Conservation (phyloP, 106 monocot species). For the Alisma plantagoaquatica region DNA sequence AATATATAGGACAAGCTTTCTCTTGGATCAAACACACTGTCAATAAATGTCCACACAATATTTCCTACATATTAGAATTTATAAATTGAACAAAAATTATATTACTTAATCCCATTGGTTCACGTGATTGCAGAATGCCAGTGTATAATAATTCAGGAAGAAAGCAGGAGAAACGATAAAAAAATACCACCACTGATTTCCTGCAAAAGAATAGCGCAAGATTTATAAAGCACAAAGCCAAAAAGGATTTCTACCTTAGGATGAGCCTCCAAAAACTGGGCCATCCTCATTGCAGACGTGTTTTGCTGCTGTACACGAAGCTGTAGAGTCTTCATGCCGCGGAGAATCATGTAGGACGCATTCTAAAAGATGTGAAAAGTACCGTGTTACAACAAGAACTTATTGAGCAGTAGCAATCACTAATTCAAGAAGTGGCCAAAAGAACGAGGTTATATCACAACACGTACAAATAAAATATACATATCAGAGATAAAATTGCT, state of each 20-base stretch:
- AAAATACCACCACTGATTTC: too few relatives aligned
- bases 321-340: constrained; percentile 97
- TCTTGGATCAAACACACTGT: too few relatives aligned
- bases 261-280: constrained; percentile 97
- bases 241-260: constrained; percentile 53
- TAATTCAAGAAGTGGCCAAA: not conserved
- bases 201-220: not conserved
- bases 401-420: not conserved
- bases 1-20: too few relatives aligned
- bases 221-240: not conserved
- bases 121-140: too few relatives aligned
- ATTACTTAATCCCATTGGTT: too few relatives aligned
- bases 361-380: constrained; percentile 31
- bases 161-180: too few relatives aligned
- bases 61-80: too few relatives aligned
- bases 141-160: too few relatives aligned
- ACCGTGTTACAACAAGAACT: too few relatives aligned
- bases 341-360: constrained; percentile 80
- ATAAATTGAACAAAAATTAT: too few relatives aligned
- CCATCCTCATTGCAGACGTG: constrained; percentile 89
- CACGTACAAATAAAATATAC: not conserved
- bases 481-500: constrained; percentile 12
- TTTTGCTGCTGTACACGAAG: constrained; percentile 95
- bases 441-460: not conserved
- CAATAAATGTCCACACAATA: too few relatives aligned